Base-by-base conservation (phyloP, 1,284 basidiomycete genomes). In the Cutaneotrichosporon cavernicola region DNA sequence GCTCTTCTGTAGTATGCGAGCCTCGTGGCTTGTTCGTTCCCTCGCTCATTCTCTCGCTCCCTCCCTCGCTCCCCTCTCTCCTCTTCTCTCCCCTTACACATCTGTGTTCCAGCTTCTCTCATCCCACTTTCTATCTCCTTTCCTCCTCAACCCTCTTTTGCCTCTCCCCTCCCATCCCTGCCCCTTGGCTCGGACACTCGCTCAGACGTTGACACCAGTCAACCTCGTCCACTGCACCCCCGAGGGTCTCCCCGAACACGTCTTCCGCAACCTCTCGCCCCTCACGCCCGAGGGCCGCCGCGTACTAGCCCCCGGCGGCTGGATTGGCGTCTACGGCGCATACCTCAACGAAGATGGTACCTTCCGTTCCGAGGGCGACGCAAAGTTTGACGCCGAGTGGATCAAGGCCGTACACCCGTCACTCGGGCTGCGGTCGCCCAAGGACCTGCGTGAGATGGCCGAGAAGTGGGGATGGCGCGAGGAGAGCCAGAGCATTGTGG, bases 211-310 rank as follows among this genome's bases (percentile, higher is more conserved):
- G 36, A 63, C 65, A 31, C 40, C 62, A 77, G 75, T 78, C 60
- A 78, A 78, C 58, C 63, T 78, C 31, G 65, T 78, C 5, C 76
- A 78, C 56, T 78, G 76, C 57, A 70, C 66, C 36, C 75, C 74
- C 0, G 58, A 66, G 9, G 69, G 65, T 10, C 47, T 65, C 2
- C 72, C 74, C 3, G 75, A 75, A 60, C n/a, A 73, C 43, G 66
- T 78, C 36, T 78, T 78, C 63, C 64, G 64, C 13, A 66, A 73
- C 36, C 66, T 74, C 55, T 74, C 73, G 11, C 70, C 72, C 5
- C 31, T 47, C 7, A 66, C 55, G 1, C 5, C 26, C 11, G 59
- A 31, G 6, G 66, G 64, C 4, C 46, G 61, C 36, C 16, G n/a
- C 14, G 46, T 71, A 1, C 62, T 75, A 0, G 50, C 65, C 5